These are phyloP conservation scores for Clonostachys rhizophaga DNA, from an alignment of 2,329 filamentous ascomycete genomes.

Conservation along the genomic window DNA sequence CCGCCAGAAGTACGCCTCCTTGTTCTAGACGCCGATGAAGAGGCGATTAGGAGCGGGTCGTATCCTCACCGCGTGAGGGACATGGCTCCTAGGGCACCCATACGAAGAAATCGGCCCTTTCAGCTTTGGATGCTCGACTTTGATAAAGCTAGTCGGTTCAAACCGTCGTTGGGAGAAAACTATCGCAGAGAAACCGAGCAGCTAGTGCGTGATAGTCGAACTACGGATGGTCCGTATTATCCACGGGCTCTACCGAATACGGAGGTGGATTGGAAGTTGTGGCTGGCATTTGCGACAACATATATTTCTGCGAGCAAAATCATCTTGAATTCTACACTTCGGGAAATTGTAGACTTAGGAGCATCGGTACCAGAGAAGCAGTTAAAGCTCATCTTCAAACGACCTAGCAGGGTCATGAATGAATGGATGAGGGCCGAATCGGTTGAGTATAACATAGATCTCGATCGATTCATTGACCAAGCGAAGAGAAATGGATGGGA, in stretches of 20 bases:
- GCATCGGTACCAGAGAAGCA: neutral
- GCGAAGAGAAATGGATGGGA: neutral
- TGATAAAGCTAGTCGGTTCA: neutral
- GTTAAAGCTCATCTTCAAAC: neutral
- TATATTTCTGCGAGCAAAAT: slow-evolving; percentile 1
- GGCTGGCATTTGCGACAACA: slow-evolving; percentile 2
- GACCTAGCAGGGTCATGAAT: slow-evolving; percentile 2
- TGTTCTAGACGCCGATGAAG: too few relatives aligned
- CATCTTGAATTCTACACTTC: neutral
- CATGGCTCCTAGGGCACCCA: neutral
- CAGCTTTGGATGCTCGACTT: slow-evolving; percentile 5
- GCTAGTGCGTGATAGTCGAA: neutral
- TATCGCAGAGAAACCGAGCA: neutral
- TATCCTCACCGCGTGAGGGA: neutral
- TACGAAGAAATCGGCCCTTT: neutral
- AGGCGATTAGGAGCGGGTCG: too few relatives aligned
- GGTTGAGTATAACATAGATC: neutral
- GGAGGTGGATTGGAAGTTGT: slow-evolving; percentile 1
- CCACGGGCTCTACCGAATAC: slow-evolving; percentile 1
- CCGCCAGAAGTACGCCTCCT: too few relatives aligned
- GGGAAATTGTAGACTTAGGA: neutral
- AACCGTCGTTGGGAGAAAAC: neutral
- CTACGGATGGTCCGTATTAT: slow-evolving; percentile 1
- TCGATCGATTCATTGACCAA: neutral
- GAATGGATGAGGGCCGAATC: slow-evolving; percentile 2